These are phyloP conservation scores for Cutaneotrichosporon sp. DNA, from an alignment of 1,284 basidiomycete species.

Conservation along the genomic window DNA sequence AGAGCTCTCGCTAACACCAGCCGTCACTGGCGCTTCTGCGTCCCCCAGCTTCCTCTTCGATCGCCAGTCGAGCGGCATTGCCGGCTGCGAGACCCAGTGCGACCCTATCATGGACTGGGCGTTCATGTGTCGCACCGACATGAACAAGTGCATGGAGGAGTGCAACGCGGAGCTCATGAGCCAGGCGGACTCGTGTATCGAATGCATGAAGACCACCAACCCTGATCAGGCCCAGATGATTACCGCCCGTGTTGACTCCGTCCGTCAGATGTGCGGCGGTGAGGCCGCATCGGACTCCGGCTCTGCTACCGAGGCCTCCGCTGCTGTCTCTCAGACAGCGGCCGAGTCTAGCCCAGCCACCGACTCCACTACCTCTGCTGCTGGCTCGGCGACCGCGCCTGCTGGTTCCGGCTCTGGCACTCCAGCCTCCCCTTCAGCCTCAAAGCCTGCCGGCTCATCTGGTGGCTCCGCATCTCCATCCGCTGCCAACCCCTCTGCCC, in stretches of 20 bases:
- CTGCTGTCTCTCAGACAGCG: neutral
- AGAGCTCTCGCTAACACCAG: neutral
- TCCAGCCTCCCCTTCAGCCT: too few relatives aligned
- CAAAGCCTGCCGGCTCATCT: too few relatives aligned
- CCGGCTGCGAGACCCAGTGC: slow-evolving; percentile 16
- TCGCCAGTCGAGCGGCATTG: slow-evolving; percentile 10
- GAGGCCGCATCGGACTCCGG: neutral
- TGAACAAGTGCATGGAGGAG: slow-evolving; percentile 13
- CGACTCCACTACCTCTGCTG: neutral
- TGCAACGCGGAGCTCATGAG: slow-evolving; percentile 17
- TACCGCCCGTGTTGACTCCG: slow-evolving; percentile 9
- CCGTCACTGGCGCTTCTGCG: slow-evolving; percentile 10
- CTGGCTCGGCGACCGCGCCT: neutral
- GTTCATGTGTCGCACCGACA: slow-evolving; percentile 14
- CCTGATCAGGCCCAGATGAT: slow-evolving; percentile 5
- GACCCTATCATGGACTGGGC: slow-evolving; percentile 20
- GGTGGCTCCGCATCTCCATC: too few relatives aligned
- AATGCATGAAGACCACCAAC: slow-evolving; percentile 14
- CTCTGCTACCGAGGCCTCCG: neutral
- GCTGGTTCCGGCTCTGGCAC: neutral
- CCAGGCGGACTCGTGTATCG: slow-evolving; percentile 8
- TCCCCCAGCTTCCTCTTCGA: neutral
- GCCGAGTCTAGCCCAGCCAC: neutral
- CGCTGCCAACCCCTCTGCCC: neutral
- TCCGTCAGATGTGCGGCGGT: slow-evolving; percentile 13